phyloP scores from a whole-genome alignment of 768 basidiomycete genomes.

The Suillus americanus region DNA sequence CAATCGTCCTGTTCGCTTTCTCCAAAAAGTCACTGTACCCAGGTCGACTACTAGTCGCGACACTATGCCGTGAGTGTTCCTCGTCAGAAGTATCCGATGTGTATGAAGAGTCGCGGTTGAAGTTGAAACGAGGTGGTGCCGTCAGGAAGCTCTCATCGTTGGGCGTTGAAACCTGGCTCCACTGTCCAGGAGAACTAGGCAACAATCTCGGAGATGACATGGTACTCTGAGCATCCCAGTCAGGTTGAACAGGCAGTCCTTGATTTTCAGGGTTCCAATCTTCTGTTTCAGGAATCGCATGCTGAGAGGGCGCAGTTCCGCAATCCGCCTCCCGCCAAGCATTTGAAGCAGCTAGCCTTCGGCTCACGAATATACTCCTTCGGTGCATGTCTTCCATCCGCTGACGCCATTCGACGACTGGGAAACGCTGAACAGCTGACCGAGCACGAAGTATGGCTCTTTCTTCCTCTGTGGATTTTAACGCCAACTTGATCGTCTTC shows the following conservation, averaged over 20 bases:
- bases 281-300: constrained; percentile 62
- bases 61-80: constrained; percentile 46
- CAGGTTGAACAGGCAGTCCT: constrained; percentile 65
- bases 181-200: constrained; percentile 61
- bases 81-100: constrained; percentile 61
- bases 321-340: constrained; percentile 81
- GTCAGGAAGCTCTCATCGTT: constrained; percentile 41
- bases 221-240: constrained; percentile 70
- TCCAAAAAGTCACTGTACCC: constrained; percentile 81
- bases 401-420: constrained; percentile 97
- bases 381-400: constrained; percentile 93
- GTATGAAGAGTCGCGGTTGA: constrained; percentile 27
- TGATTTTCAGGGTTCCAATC: constrained; percentile 80
- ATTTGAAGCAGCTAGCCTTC: constrained; percentile 62
- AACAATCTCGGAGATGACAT: constrained; percentile 39
- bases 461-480: constrained; percentile 89
- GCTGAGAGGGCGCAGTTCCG: constrained; percentile 36
- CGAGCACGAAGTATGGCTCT: constrained; percentile 90
- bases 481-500: constrained; percentile 92
- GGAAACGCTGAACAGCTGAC: constrained; percentile 95
- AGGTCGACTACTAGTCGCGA: constrained; percentile 28
- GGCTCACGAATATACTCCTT: constrained; percentile 75
- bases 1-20: constrained; percentile 81
- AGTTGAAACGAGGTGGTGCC: constrained; percentile 29
- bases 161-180: constrained; percentile 60